A percentile compares a stretch with the other conserved stretches of the same genome.
phyloP scores from a whole-genome alignment of 176 grass and related monocot species.

The Oryza punctata region DNA sequence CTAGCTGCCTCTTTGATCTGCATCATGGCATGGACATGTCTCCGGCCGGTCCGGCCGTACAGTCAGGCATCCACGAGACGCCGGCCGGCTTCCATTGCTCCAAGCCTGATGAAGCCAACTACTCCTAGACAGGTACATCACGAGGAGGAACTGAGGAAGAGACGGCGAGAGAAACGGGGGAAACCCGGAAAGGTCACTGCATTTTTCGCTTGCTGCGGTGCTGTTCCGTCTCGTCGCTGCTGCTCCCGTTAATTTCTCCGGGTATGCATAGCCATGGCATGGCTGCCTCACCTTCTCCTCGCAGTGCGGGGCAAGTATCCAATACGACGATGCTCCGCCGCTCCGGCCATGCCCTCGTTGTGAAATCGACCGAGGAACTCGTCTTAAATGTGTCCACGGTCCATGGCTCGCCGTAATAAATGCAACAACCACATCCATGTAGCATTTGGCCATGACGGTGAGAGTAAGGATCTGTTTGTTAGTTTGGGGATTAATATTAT shows the following conservation, averaged over 20 bases:
- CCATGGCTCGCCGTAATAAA: constrained; percentile 27
- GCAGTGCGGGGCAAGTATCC: neutral
- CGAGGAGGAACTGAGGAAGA: neutral
- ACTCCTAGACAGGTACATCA: neutral
- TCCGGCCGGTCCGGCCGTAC: constrained; percentile 16
- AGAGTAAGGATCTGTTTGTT: no score
- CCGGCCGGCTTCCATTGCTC: neutral
- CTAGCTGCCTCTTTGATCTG: neutral
- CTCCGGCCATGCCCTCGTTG: neutral
- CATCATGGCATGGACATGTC: constrained; percentile 14
- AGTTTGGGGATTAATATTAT: no score
- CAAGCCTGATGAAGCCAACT: neutral
- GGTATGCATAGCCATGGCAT: neutral
- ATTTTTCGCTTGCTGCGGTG: constrained; percentile 1
- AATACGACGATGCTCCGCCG: neutral
- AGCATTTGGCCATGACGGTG: neutral
- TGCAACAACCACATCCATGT: neutral
- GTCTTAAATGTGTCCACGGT: neutral
- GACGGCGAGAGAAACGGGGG: neutral
- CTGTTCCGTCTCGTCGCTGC: neutral
- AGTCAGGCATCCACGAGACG: neutral
- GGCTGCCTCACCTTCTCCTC: constrained; percentile 27
- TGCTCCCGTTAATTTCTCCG: neutral
- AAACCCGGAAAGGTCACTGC: neutral
- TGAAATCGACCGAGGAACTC: neutral